Conservation (phyloP, 768 basidiomycete genomes). For the Suillus hirtellus region DNA sequence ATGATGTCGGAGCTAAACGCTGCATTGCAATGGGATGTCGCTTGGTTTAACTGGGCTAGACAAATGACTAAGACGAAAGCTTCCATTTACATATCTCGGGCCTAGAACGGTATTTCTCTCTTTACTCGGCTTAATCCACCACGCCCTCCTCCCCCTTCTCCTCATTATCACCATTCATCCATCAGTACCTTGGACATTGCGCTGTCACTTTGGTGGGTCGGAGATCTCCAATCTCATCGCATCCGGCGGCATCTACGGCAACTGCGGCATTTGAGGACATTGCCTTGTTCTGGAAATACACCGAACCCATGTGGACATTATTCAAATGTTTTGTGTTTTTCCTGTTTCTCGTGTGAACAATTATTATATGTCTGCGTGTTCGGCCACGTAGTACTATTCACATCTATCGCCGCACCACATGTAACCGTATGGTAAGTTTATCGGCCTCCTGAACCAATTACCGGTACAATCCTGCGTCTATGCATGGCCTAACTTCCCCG, state of each 20-base stretch:
- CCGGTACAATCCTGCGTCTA: neutral
- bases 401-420: slow-evolving; percentile 35
- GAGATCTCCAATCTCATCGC: slow-evolving; percentile 14
- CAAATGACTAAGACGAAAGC: slow-evolving; percentile 21
- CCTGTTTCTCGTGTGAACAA: slow-evolving; percentile 22
- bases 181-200: slow-evolving; percentile 13
- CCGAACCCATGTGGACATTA: slow-evolving; percentile 9
- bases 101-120: slow-evolving; percentile 31
- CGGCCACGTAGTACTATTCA: slow-evolving; percentile 35
- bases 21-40: slow-evolving; percentile 24
- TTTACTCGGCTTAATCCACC: slow-evolving; percentile 27
- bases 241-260: slow-evolving; percentile 17
- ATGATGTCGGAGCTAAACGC: slow-evolving; percentile 26
- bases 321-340: slow-evolving; percentile 24
- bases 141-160: slow-evolving; percentile 16
- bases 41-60: slow-evolving; percentile 20
- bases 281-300: slow-evolving; percentile 15
- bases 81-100: slow-evolving; percentile 15
- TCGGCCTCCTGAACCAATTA: slow-evolving; percentile 7
- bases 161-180: slow-evolving; percentile 17
- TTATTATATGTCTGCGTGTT: slow-evolving; percentile 20
- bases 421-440: slow-evolving; percentile 31
- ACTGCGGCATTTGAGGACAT: slow-evolving; percentile 9
- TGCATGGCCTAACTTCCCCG: slow-evolving; percentile 18
- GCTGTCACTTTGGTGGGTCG: neutral